Evolutionary conservation across 257 asterid species (phyloP).

Genomic region (Scutellaria galericulata): DNA sequence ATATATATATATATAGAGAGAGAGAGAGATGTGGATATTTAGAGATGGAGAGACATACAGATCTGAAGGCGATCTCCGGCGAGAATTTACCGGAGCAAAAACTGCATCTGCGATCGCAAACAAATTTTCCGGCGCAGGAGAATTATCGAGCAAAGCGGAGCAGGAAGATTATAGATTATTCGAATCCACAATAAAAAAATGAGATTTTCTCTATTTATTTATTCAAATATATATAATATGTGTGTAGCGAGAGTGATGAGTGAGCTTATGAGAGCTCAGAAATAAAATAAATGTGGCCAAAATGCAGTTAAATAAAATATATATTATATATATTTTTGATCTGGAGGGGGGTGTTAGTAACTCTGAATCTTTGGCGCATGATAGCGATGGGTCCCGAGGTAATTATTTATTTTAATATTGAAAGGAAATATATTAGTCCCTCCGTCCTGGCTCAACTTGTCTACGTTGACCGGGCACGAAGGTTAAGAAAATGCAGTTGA

Average conservation of each 20-base stretch:
- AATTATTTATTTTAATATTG: not conserved
- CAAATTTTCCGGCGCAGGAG: constrained; percentile 26
- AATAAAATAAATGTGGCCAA: constrained; percentile 13
- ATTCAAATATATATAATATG: not conserved
- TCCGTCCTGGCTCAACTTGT: no score
- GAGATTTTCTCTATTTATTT: constrained; percentile 1
- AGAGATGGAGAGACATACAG: constrained; percentile 35
- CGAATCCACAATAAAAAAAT: constrained; percentile 14
- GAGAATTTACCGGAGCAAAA: constrained; percentile 30
- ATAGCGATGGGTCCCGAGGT: constrained; percentile 30
- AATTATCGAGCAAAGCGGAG: constrained; percentile 16
- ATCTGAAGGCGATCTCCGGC: constrained; percentile 44
- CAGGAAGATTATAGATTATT: constrained; percentile 20
- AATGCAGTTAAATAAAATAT: not conserved
- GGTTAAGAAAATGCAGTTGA: no score
- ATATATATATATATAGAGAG: not conserved
- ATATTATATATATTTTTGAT: no score
- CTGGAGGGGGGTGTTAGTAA: not conserved
- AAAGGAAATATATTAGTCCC: not conserved
- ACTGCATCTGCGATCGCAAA: constrained; percentile 30
- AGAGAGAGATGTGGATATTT: not conserved
- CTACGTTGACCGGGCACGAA: no score
- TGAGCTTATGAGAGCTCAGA: constrained; percentile 12
- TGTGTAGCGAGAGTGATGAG: constrained; percentile 12
- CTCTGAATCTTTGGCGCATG: constrained; percentile 16